Conservation (phyloP, 1,284 basidiomycete genomes). For the Jaminaea rosea region DNA sequence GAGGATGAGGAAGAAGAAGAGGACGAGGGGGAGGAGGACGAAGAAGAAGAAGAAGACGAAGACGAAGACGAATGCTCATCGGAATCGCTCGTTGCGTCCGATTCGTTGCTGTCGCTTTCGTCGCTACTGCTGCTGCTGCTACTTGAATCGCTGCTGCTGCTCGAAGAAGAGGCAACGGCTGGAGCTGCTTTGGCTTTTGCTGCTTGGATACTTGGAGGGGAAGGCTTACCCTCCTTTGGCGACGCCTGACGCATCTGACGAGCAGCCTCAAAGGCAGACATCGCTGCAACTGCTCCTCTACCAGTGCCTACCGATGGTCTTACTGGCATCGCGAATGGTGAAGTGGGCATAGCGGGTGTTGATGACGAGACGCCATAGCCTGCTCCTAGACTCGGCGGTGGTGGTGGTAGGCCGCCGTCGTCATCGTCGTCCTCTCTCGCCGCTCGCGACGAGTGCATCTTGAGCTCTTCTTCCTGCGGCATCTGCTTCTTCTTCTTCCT, state of each 20-base stretch:
- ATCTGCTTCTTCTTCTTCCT: no score
- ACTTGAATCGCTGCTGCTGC: background rate
- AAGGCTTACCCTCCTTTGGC: background rate
- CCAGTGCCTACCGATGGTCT: background rate
- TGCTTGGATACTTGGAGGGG: background rate
- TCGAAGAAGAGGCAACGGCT: no score
- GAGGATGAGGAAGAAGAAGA: background rate
- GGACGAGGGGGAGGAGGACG: background rate
- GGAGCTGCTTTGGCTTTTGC: no score
- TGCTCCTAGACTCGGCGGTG: no score
- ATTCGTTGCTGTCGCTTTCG: background rate
- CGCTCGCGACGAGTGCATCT: no score
- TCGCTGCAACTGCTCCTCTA: background rate
- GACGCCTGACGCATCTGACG: slow-evolving; percentile 7
- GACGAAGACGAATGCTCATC: background rate
- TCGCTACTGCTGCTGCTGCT: background rate
- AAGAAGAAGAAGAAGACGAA: background rate
- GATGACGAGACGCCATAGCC: no score
- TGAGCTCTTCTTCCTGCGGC: no score
- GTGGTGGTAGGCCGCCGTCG: background rate
- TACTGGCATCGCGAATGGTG: background rate
- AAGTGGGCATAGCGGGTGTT: background rate
- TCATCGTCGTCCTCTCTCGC: background rate
- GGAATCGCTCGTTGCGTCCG: background rate
- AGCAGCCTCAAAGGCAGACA: background rate